phyloP scores from a whole-genome alignment of 1,139 yeast genomes.

The Suhomyces bribrorum region DNA sequence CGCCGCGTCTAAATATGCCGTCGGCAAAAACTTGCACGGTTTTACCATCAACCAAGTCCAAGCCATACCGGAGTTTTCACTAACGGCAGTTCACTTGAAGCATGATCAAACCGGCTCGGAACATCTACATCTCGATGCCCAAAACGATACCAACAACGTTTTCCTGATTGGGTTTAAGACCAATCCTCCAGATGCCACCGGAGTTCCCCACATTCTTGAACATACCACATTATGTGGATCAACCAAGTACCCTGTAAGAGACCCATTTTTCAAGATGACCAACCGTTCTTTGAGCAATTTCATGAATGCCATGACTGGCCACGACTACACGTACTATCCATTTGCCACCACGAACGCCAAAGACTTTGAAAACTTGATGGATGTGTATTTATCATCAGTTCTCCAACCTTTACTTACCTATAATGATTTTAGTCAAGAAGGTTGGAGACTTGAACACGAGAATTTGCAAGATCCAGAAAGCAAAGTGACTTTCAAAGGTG shows the following conservation, averaged over 20 bases:
- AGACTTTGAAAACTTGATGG: slow-evolving; percentile 83
- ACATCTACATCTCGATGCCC: slow-evolving; percentile 81
- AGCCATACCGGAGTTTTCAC: slow-evolving; percentile 77
- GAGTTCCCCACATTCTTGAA: slow-evolving; percentile 93
- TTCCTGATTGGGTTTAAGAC: slow-evolving; percentile 91
- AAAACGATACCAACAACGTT: slow-evolving; percentile 77
- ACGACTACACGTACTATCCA: slow-evolving; percentile 93
- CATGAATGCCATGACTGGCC: slow-evolving; percentile 99
- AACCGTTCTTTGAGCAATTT: slow-evolving; percentile 84
- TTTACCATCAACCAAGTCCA: slow-evolving; percentile 62
- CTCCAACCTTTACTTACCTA: slow-evolving; percentile 75
- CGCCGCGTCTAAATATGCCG: slow-evolving; percentile 48
- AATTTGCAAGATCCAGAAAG: slow-evolving; percentile 55
- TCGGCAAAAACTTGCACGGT: slow-evolving; percentile 66
- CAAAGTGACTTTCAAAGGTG: slow-evolving; percentile 83
- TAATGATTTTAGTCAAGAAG: slow-evolving; percentile 92
- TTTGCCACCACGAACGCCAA: slow-evolving; percentile 88
- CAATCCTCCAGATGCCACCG: slow-evolving; percentile 89
- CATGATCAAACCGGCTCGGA: slow-evolving; percentile 73
- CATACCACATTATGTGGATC: slow-evolving; percentile 97
- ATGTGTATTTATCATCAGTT: slow-evolving; percentile 86
- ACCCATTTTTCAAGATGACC: slow-evolving; percentile 96
- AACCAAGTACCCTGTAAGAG: slow-evolving; percentile 85
- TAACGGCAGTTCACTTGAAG: slow-evolving; percentile 72
- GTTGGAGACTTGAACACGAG: slow-evolving; percentile 92